These are phyloP conservation scores for Lactifluus volemus DNA, from an alignment of 768 basidiomycete genomes.

Conservation along the genomic window DNA sequence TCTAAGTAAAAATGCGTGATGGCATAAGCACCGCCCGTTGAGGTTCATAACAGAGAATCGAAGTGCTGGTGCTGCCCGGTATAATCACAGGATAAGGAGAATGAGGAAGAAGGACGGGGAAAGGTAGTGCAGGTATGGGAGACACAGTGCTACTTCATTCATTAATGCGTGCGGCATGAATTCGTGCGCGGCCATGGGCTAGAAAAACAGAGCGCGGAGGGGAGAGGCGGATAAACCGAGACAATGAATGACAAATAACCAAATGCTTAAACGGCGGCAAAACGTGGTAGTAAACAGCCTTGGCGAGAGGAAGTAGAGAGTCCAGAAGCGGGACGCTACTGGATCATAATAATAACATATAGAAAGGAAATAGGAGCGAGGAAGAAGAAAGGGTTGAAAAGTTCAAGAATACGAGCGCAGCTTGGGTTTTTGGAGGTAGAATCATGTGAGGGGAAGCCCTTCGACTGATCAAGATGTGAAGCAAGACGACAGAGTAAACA, in stretches of 20 bases:
- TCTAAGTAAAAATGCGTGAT: constrained; percentile 6
- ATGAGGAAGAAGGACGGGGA: not conserved
- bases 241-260: not conserved
- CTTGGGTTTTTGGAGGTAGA: not conserved
- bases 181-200: constrained; percentile 2
- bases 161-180: constrained; percentile 14
- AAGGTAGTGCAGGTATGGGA: constrained; percentile 10
- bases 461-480: not conserved
- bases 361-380: constrained; percentile 4
- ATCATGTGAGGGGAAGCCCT: not conserved
- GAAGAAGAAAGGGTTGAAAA: not conserved
- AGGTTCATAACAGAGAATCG: constrained; percentile 4
- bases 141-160: constrained; percentile 9
- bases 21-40: not conserved
- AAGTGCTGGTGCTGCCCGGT: not conserved
- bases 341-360: constrained; percentile 18
- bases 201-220: constrained; percentile 7
- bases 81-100: not conserved
- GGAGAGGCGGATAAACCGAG: constrained; percentile 3
- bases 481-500: not conserved
- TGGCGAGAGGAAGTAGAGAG: constrained; percentile 4
- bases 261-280: not conserved
- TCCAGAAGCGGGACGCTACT: constrained; percentile 5
- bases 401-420: not conserved
- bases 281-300: not conserved